Evolutionary conservation across 805 yeast genomes (phyloP), one percentile per base, ranked within the genome.

Genomic region (Monosporozyma servazzii): DNA sequence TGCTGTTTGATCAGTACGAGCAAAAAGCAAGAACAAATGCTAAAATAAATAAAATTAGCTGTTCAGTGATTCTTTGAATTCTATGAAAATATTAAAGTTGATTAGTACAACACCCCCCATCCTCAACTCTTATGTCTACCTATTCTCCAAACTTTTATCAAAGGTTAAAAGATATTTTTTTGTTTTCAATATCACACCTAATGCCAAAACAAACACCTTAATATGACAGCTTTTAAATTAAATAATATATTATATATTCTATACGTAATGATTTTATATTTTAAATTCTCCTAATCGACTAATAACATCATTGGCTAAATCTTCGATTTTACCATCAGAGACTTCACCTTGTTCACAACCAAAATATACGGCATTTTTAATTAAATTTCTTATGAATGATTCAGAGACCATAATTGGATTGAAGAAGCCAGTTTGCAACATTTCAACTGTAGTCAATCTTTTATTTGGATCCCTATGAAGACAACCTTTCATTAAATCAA

Each of bases 331-430:
- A 23, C 72, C 71, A 27, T 68, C 70, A 37, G 72, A 64, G 2
- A 69, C 62, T 57, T 69, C 73, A 56, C 70, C 68, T 58, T 71
- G 72, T 59, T 73, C 70, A 52, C 67, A 75, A 17, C 96, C 96
- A 67, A 79, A 87, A 53, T 78, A 76, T 23, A 88, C 84, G 2
- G 96, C 89, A 69, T 82, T 84, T 51, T 79, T 82, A 29, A 88
- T 84, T 58, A 89, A 70, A 57, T 84, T 90, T 51, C 78, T 73
- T 29, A 88, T 73, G 56, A 87, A 81, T 21, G 75, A 72, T 58
- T 79, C 79, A 39, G 86, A 81, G 2, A 89, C 86, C 29, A 82
- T 75, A 54, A 84, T 78, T 1, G 98, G 96, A 46, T 76, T 77
- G 55, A 90, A 71, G 59, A 89, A 91, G 31, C 82, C 76, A 37